Base-by-base conservation (phyloP, 148 eudicot species). In the Amaranthus cruentus region DNA sequence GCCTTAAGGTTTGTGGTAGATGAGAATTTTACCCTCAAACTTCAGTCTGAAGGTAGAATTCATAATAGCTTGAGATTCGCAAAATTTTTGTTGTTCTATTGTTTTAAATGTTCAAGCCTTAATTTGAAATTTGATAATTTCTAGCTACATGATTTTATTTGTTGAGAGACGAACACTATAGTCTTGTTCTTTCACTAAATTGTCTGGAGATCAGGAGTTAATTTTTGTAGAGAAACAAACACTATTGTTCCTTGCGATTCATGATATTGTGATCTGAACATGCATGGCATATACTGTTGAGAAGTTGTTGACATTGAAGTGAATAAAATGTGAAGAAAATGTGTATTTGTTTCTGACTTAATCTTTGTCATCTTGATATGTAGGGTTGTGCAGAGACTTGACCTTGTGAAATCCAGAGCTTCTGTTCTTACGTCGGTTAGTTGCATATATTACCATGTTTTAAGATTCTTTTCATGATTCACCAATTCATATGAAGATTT, bases 401-500 rank as follows among this genome's bases (percentile, higher is more conserved):
- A 96, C 80, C 91, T 96, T 60, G 81, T 91, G 55, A 96, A 92
- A 71, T 88, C 99, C 47, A 90, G 88, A 87, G 99, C 99, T 79
- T 92, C 99, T 72, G 96, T 92, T 69, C 96, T 96, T 76, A 83
- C 97, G 54, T 92, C 97, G 86, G 99, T 95, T 63, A 78, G 96
- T 62, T 64, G 12, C 46, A 56, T 70, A 47, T 13, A 66, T 18
- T 61, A 28, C 6, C 68, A 59, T 73, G 9, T 76, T 59, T 69
- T 69, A 7, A 64, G 55, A 47, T 76, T 61, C 58, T 58, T 53
- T n/a, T 21, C 43, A n/a, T 63, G 10, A 59, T 75, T 3, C 38
- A 28, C 38, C 38, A 28, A 6, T 67, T 28, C 12, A 6, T 7
- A 4, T 65, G 9, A 60, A 47, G 44, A 57, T 44, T 55, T 3